Evolutionary conservation across 768 basidiomycete genomes (phyloP).

Genomic region (Trametes coccinea): DNA sequence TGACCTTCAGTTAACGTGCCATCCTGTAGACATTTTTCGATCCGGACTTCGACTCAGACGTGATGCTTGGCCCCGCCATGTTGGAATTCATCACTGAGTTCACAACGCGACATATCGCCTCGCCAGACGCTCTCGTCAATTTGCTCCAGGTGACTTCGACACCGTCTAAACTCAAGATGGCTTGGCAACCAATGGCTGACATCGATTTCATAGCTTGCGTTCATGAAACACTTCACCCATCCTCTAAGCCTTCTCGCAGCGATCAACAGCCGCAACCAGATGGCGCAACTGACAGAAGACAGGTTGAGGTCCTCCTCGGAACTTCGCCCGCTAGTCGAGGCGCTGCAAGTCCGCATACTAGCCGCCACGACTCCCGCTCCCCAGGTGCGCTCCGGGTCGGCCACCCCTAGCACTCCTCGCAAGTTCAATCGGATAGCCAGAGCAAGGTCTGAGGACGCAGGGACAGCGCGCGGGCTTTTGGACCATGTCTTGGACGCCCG

Average conservation of each 20-base stretch:
- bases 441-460: background rate
- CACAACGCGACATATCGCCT: conserved; percentile 54
- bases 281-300: background rate
- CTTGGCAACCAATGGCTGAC: no score
- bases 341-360: conserved; percentile 38
- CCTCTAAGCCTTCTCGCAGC: conserved; percentile 49
- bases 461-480: conserved; percentile 35
- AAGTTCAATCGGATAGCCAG: conserved; percentile 4
- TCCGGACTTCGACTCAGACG: conserved; percentile 53
- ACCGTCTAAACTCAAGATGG: no score
- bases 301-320: background rate
- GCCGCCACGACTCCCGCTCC: background rate
- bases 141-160: conserved; percentile 54
- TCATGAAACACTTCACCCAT: conserved; percentile 73
- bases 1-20: background rate
- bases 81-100: conserved; percentile 61
- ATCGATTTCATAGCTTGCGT: conserved; percentile 45
- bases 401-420: conserved; percentile 20
- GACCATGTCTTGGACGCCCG: conserved; percentile 41
- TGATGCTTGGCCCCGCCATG: conserved; percentile 59
- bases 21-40: conserved; percentile 63
- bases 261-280: conserved; percentile 22
- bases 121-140: conserved; percentile 56
- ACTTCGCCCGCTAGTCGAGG: conserved; percentile 39
- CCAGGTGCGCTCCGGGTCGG: background rate